Evolutionary conservation across 176 grass and related monocot genomes (phyloP).

Genomic region (Musa itinerans): DNA sequence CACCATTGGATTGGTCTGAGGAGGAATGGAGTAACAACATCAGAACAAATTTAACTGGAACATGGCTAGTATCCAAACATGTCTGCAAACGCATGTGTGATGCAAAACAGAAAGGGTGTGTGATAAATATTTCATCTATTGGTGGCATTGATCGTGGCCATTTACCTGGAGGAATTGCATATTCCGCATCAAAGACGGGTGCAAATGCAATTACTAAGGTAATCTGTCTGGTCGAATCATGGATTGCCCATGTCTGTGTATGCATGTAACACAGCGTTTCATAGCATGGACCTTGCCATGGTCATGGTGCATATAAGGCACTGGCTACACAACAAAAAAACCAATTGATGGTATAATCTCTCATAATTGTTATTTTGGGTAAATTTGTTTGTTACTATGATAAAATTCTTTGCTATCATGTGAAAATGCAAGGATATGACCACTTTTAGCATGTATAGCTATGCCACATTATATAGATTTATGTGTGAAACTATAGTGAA

Average conservation of each 20-base stretch:
- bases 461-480: background rate
- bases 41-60: constrained; percentile 69
- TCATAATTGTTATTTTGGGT: no score
- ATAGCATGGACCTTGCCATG: no score
- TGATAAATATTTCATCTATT: constrained; percentile 68
- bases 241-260: background rate
- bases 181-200: constrained; percentile 53
- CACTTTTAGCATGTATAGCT: no score
- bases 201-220: constrained; percentile 66
- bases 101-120: constrained; percentile 52
- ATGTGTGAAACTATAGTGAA: no score
- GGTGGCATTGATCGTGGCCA: constrained; percentile 56
- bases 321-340: no score
- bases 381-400: no score
- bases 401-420: no score
- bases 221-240: background rate
- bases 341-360: no score
- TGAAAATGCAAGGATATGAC: no score
- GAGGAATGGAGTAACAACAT: constrained; percentile 58
- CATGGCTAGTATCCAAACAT: constrained; percentile 65
- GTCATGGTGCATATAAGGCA: no score
- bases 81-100: constrained; percentile 51
- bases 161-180: constrained; percentile 55
- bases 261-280: background rate
- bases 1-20: constrained; percentile 58